Evolutionary conservation across 2,329 filamentous ascomycete species (phyloP).

Genomic region (Claviceps fusiformis): DNA sequence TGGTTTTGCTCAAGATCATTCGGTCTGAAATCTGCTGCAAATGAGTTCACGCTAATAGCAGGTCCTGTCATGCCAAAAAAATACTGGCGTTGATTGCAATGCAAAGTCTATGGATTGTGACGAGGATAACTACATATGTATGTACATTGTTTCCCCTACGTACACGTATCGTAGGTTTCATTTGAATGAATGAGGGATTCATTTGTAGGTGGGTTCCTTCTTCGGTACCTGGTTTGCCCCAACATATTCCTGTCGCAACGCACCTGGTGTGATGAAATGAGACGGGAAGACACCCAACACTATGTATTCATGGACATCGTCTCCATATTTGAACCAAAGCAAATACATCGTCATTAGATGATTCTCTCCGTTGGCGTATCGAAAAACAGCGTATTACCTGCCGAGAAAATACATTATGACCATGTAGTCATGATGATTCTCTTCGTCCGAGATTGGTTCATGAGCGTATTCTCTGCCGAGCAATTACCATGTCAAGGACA

Average conservation of each 20-base stretch:
- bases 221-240: background rate
- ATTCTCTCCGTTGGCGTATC: no score
- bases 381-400: no score
- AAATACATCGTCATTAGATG: background rate
- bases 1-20: no score
- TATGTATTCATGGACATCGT: background rate
- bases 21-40: no score
- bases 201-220: no score
- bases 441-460: background rate
- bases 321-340: background rate
- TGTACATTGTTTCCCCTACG: no score
- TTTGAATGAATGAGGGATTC: no score
- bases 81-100: no score
- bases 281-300: background rate
- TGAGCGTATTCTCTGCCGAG: background rate
- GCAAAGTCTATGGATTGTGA: no score
- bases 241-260: background rate
- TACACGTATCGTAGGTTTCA: no score
- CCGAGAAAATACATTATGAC: background rate
- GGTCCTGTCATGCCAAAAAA: background rate
- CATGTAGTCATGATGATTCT: background rate
- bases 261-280: background rate
- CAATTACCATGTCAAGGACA: background rate
- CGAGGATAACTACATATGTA: no score
- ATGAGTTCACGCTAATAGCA: no score